Evolutionary conservation across 2,329 filamentous ascomycete species (phyloP), one percentile per base, ranked within the genome.

Genomic region (Diaporthe ilicicola): DNA sequence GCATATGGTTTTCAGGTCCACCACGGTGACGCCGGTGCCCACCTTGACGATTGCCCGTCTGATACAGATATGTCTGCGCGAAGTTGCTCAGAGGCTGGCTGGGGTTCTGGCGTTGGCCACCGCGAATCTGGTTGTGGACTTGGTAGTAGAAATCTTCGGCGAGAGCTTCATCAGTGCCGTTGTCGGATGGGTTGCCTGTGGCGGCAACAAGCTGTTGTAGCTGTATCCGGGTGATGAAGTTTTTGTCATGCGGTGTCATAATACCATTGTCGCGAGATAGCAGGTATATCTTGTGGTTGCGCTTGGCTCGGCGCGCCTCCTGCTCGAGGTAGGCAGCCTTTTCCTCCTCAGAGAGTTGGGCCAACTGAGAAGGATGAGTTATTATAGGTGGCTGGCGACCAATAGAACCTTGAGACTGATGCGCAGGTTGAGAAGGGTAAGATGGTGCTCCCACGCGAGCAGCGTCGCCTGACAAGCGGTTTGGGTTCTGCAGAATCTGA

Each of bases 181-280:
- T 88, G 73, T 97, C 94, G 67, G 92, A 92, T 4, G 94, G 89
- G 77, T 94, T 96, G 12, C 95, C 95, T 29, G 94, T 97, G 10
- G 96, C 95, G 13, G 95, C 91, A 67, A 99, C 94, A 44, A 99
- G 88, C 80, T 99, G 96, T 83, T 99, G 96, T 66, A 99, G 87
- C 80, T 99, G 96, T 74, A 99, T 99, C 22, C 96, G 91, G 6
- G 96, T 98, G 75, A 99, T 97, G 82, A 98, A 99, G 80, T 98
- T 99, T 87, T 99, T 99, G 83, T 99, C 96, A 79, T 98, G 95
- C 0, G 96, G 96, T 4, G 96, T 99, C 96, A 99, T 99, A 73
- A 99, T 84, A 29, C 96, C 96, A 78, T 99, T 99, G 77, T 97
- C 94, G 82, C 94, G 94, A 29, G 94, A 97, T 67, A 98, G 84